Base-by-base conservation (phyloP, 352 stramenopile genomes). In the Pythium utonaiense region DNA sequence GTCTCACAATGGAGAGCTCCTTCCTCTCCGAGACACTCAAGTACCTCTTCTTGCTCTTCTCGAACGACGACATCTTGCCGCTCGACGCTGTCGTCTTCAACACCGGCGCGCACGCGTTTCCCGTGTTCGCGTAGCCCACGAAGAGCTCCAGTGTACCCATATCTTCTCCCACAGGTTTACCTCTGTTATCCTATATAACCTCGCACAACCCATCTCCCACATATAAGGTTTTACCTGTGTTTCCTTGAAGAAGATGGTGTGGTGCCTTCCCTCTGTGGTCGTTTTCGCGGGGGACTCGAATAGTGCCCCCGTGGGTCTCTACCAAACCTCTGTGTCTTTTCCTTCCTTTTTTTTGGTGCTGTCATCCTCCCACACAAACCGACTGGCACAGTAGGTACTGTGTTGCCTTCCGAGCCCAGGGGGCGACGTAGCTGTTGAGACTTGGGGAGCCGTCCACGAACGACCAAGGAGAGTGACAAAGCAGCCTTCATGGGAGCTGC, bases 1-100 rank as follows among this genome's bases (percentile, higher is more conserved):
- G 64, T 1, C 54, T 47, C 6, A 67, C 72, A 0, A 96, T 96
- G 85, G 83, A 94, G 40, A 96, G 82, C 25, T 97, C 91, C 51
- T 97, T 97, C 66, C 47, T 97, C 41, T 86, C 80, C n/a, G 89
- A 97, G 75, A 97, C 91, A 36, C 73, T 97, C 64, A 98, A 97
- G 70, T 98, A 97, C 62, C 74, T 97, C 13, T 96, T 91, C 55
- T 59, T 97, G 60, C 75, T 96, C 27, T 96, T 96, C 64, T 85
- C 73, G 25, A 79, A 90, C 33, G 78, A 86, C 33, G 67, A 85
- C 27, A 41, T 92, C 31, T 45, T 96, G 14, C 59, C 74, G 6
- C 70, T 96, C 25, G 69, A 96, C 55, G 64, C 82, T 14, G 79
- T 88, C 42, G 84, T 97, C 31, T 89, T 97, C 70, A 96, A 90